phyloP scores from a whole-genome alignment of 2,329 filamentous ascomycete genomes.

The Gaeumannomyces sp. region DNA sequence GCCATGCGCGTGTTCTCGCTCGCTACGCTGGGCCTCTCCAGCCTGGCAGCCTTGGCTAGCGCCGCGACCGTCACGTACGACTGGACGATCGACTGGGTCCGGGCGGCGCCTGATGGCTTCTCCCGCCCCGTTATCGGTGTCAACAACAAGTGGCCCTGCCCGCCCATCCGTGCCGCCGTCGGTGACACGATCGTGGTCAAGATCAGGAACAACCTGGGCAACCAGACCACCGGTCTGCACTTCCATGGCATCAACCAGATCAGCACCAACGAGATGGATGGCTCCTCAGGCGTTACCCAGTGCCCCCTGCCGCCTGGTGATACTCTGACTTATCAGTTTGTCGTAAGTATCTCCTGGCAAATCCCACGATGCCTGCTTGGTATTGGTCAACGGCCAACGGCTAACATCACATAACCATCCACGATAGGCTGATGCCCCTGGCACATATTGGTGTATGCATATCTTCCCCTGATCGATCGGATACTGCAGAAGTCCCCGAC shows the following conservation, averaged over 20 bases:
- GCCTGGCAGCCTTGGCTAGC: slow-evolving; percentile 18
- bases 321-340: slow-evolving; percentile 48
- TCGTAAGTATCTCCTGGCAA: slow-evolving; percentile 25
- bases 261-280: slow-evolving; percentile 52
- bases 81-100: slow-evolving; percentile 36
- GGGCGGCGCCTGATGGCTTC: slow-evolving; percentile 30
- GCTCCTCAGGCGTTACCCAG: slow-evolving; percentile 47
- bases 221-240: slow-evolving; percentile 45
- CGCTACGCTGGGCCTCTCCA: slow-evolving; percentile 12
- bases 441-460: slow-evolving; percentile 41
- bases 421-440: slow-evolving; percentile 31
- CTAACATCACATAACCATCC: slow-evolving; percentile 3
- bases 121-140: slow-evolving; percentile 40
- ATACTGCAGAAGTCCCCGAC: slow-evolving; percentile 8
- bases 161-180: slow-evolving; percentile 43
- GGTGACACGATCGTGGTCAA: slow-evolving; percentile 46
- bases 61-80: slow-evolving; percentile 29
- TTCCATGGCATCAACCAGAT: slow-evolving; percentile 56
- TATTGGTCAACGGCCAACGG: background rate
- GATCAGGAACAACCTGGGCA: slow-evolving; percentile 43
- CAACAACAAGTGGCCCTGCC: slow-evolving; percentile 57
- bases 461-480: slow-evolving; percentile 10
- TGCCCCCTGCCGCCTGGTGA: slow-evolving; percentile 45
- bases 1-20: slow-evolving; percentile 10
- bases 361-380: background rate